Base-by-base conservation (phyloP, 1,284 basidiomycete species). In the Pascua guehoae region DNA sequence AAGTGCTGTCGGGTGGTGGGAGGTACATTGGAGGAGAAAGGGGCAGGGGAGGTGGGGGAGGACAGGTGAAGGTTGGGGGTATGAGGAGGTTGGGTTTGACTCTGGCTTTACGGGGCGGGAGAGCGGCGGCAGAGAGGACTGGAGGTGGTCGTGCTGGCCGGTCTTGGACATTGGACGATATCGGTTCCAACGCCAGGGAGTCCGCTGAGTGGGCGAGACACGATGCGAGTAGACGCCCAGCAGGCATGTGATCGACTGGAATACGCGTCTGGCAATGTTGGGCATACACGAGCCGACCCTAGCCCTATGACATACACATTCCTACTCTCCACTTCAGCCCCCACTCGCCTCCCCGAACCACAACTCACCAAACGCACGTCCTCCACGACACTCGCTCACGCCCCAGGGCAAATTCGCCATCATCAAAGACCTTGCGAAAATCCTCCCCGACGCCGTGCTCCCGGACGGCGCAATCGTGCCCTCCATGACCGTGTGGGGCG, bases 381-480 rank as follows among this genome's bases (percentile, higher is more conserved):
- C 42, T 17, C 42, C n/a, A 17, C 42, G 7, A 32, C 24, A 32
- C 24, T 4, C 24, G 24, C 46, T 36, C 24, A 38, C 46, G 5
- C 12, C 16, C 14, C 66, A 96, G 94, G 94, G 96, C 36, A 93
- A 96, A 72, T 97, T 98, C 66, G 87, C 88, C 0, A 92, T 97
- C 62, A 93, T 98, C 77, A 97, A 98, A 73, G 95, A 98, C 72
- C 92, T 92, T 66, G 91, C 89, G 4, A 86, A 86, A 60, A 68
- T 78, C 38, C 60, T 87, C 90, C 59, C 88, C 85, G 58, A 92
- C 62, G 89, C 91, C 0, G 86, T 98, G 16, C 80, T 98, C 5
- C 89, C 94, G 3, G 88, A 94, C 12, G 92, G 92, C 58, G 93
- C 93, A 0, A 90, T 98, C 49, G 85, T 98, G 12, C 92, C 94